phyloP scores from a whole-genome alignment of 306 rosid genomes.

The Cicer cuneatum region DNA sequence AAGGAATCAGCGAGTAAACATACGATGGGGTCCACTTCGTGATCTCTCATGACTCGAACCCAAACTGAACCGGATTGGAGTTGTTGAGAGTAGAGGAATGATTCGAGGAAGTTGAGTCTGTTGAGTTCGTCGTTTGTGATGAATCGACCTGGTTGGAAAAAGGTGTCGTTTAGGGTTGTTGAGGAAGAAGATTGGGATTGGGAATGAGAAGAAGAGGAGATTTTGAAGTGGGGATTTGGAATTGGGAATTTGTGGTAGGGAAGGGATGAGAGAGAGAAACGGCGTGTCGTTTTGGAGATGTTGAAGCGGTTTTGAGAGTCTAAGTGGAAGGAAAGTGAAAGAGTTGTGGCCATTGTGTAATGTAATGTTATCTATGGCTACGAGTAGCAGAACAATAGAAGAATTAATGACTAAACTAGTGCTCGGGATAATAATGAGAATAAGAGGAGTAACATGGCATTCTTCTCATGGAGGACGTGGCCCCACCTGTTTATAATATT shows the following conservation, averaged over 20 bases:
- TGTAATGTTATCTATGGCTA: not conserved
- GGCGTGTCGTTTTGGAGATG: conserved; percentile 37
- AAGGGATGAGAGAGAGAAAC: conserved; percentile 33
- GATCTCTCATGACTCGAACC: conserved; percentile 78
- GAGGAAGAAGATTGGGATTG: conserved; percentile 38
- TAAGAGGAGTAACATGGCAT: not conserved
- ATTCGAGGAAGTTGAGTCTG: conserved; percentile 60
- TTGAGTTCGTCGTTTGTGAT: conserved; percentile 65
- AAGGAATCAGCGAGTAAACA: conserved; percentile 79
- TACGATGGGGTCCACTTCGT: conserved; percentile 62
- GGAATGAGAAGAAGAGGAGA: conserved; percentile 49
- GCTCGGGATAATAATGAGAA: not conserved
- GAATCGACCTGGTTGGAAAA: conserved; percentile 60
- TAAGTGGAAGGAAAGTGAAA: conserved; percentile 57
- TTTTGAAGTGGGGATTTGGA: conserved; percentile 50
- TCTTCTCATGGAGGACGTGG: too few relatives aligned
- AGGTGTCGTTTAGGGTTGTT: conserved; percentile 54
- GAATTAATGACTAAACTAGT: too few relatives aligned
- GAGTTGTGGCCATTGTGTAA: conserved; percentile 61
- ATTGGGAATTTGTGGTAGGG: conserved; percentile 43
- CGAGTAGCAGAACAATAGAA: too few relatives aligned
- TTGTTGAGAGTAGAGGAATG: conserved; percentile 58
- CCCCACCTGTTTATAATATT: too few relatives aligned
- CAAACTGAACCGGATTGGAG: conserved; percentile 71
- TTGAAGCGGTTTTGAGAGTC: conserved; percentile 51